These are phyloP conservation scores for Andrographis paniculata DNA, from an alignment of 305 asterid species.

Conservation along the genomic window DNA sequence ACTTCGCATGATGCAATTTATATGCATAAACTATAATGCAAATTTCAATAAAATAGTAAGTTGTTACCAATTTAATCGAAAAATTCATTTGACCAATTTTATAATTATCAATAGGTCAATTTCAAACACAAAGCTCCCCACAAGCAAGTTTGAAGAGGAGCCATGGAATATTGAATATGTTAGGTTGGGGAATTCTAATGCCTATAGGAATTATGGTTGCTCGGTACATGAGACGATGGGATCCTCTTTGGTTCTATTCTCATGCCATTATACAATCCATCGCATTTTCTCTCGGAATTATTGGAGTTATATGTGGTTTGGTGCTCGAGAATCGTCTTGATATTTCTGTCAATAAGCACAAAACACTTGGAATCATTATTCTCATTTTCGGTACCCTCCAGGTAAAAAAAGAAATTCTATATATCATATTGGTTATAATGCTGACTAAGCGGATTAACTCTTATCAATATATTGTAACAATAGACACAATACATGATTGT, in stretches of 20 bases:
- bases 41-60: too few species aligned
- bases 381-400: slow-evolving; percentile 25
- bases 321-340: slow-evolving; percentile 29
- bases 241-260: slow-evolving; percentile 54
- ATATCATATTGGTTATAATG: too few species aligned
- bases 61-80: too few species aligned
- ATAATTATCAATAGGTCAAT: slow-evolving; percentile 69
- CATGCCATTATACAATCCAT: slow-evolving; percentile 32
- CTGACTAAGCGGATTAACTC: too few species aligned
- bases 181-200: slow-evolving; percentile 84
- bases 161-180: slow-evolving; percentile 76
- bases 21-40: too few species aligned
- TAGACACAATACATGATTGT: too few species aligned
- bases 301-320: slow-evolving; percentile 33
- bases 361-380: slow-evolving; percentile 36
- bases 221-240: slow-evolving; percentile 54
- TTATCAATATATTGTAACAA: too few species aligned
- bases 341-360: slow-evolving; percentile 29
- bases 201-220: slow-evolving; percentile 74
- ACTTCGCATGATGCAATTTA: too few species aligned
- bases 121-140: slow-evolving; percentile 22
- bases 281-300: slow-evolving; percentile 34
- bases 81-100: too few species aligned
- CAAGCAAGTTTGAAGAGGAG: slow-evolving; percentile 35
- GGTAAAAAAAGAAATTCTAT: too few species aligned